Conservation (phyloP, 2,329 filamentous ascomycete species). For the Stemphylium vesicarium region DNA sequence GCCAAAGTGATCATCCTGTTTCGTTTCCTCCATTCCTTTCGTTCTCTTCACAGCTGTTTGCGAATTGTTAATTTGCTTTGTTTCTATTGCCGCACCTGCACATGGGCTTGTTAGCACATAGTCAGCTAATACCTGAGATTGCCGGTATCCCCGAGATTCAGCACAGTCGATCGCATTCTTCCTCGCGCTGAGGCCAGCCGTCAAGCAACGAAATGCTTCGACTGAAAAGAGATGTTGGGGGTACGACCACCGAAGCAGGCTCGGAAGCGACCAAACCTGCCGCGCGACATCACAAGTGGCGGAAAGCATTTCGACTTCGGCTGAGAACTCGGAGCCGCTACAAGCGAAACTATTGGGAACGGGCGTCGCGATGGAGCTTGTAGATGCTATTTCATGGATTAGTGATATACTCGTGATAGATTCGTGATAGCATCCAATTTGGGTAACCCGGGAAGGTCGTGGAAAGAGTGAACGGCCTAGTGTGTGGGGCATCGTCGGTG, state of each 20-base stretch:
- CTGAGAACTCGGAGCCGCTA: background rate
- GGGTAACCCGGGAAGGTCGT: background rate
- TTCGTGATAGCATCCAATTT: background rate
- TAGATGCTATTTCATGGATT: background rate
- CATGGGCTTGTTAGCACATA: no score
- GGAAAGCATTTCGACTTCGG: background rate
- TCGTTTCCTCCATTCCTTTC: no score
- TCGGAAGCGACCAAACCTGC: background rate
- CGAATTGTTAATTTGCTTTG: no score
- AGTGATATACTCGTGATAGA: background rate
- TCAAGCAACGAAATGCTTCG: background rate
- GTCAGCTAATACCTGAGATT: no score
- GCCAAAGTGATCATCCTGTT: no score
- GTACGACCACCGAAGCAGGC: background rate
- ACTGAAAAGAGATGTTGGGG: background rate
- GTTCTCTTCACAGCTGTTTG: no score
- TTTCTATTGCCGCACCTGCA: no score
- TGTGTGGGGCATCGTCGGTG: background rate
- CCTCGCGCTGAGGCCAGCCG: no score
- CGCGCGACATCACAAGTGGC: background rate
- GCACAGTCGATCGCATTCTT: no score
- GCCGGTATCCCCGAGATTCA: no score
- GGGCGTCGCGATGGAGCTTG: background rate
- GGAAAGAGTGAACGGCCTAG: background rate
- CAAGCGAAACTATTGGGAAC: background rate